Base-by-base conservation (phyloP, 148 eudicot species). In the Mesembryanthemum crystallinum region DNA sequence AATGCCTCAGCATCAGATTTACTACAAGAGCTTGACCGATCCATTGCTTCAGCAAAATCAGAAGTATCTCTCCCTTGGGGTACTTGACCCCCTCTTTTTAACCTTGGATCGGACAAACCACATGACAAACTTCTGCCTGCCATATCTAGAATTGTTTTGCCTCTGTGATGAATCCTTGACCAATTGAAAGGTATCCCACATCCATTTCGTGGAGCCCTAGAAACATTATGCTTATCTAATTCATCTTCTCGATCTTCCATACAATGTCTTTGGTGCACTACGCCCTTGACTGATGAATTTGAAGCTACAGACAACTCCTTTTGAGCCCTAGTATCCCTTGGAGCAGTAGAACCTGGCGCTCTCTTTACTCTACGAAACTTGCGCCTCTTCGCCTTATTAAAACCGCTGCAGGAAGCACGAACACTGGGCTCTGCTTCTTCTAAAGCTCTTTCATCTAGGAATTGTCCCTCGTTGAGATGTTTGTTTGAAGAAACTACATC, bases 41-140 rank as follows among this genome's bases (percentile, higher is more conserved):
- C 86, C 14, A 86, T 89, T 67, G 82, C 81, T 27, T 64, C 82
- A 17, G 77, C 84, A 80, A 83, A 76, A 69, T 85, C 83, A 23
- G 88, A 73, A 24, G 42, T 71, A 47, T 83, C 87, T 65, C 86
- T 72, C 52, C 85, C 84, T 47, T 71, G 77, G 39, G 83, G 59
- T 77, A 74, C 75, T 45, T 82, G 80, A 72, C 85, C 87, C 1
- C 86, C 88, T 82, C 78, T 87, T 77, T 78, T 94, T 42, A 77
- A 76, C 80, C 86, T 92, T 64, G 96, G 64, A 60, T 95, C 98
- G 20, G 97, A 83, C 82, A 92, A 82, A 69, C 99, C 99, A 81
- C 99, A 95, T 63, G 99, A 87, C 59, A 95, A 82, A 83, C 96
- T 92, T 77, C 89, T 87, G n/a, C 98, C 98, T 4, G 98, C 98